phyloP scores from a whole-genome alignment of 208 protist genomes.

The Crithidia brevicula region DNA sequence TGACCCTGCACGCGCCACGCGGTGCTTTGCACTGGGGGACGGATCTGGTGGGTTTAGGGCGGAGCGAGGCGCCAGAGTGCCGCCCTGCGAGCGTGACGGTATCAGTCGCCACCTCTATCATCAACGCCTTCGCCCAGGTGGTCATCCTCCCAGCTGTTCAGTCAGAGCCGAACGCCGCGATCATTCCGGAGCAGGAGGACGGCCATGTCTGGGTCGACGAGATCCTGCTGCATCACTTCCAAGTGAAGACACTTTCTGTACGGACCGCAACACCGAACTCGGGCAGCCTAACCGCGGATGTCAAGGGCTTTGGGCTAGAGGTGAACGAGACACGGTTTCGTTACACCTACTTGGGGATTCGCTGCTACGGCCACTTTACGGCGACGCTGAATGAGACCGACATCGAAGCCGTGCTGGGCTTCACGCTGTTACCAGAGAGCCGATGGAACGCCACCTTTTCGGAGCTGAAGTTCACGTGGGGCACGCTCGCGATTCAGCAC shows the following conservation, averaged over 20 bases:
- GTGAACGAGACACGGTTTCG: conserved; percentile 62
- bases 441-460: conserved; percentile 34
- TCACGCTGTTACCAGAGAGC: conserved; percentile 37
- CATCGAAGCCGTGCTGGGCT: conserved; percentile 20
- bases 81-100: conserved; percentile 9
- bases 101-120: conserved; percentile 19
- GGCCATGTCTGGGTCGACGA: conserved; percentile 43
- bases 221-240: conserved; percentile 53
- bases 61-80: neutral
- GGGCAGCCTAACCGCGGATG: conserved; percentile 35
- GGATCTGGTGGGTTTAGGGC: neutral
- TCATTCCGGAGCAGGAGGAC: conserved; percentile 41
- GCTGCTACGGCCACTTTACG: conserved; percentile 45
- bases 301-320: conserved; percentile 29
- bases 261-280: conserved; percentile 24
- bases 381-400: conserved; percentile 38
- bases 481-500: conserved; percentile 54
- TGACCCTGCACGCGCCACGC: neutral
- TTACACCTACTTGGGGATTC: conserved; percentile 30
- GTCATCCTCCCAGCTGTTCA: conserved; percentile 30
- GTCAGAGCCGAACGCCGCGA: conserved; percentile 18
- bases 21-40: neutral
- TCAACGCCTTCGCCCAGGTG: conserved; percentile 18
- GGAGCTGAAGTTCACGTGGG: conserved; percentile 41
- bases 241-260: conserved; percentile 23